phyloP scores from a whole-genome alignment of 345 rosid genomes.

The Salix koriyanagi region DNA sequence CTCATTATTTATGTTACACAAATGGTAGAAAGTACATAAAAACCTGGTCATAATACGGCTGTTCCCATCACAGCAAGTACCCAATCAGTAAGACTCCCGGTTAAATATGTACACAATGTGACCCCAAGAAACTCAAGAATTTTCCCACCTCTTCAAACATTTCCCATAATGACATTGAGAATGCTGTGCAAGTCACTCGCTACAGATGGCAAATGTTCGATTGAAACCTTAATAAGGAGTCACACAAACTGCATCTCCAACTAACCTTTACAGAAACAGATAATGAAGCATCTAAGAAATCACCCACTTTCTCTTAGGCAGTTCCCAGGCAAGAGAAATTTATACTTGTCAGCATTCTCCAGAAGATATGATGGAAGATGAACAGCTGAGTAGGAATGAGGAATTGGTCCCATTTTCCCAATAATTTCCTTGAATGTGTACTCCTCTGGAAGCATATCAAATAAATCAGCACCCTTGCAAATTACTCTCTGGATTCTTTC shows the following conservation, averaged over 20 bases:
- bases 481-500: slow-evolving; percentile 62
- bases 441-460: slow-evolving; percentile 78
- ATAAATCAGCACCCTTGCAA: slow-evolving; percentile 61
- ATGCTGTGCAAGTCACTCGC: slow-evolving; percentile 18
- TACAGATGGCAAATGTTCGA: slow-evolving; percentile 16
- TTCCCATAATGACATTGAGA: slow-evolving; percentile 4
- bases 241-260: slow-evolving; percentile 16
- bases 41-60: slow-evolving; percentile 15
- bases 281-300: slow-evolving; percentile 1
- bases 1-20: slow-evolving; percentile 18
- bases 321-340: slow-evolving; percentile 58
- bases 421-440: slow-evolving; percentile 67
- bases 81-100: slow-evolving; percentile 11
- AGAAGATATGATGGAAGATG: slow-evolving; percentile 58
- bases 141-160: slow-evolving; percentile 20
- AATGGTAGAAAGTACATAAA: slow-evolving; percentile 10
- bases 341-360: slow-evolving; percentile 54
- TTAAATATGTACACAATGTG: slow-evolving; percentile 34
- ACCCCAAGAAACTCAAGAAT: slow-evolving; percentile 28
- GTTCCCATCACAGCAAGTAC: slow-evolving; percentile 12
- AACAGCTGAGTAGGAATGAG: slow-evolving; percentile 67
- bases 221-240: slow-evolving; percentile 20
- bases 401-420: slow-evolving; percentile 73
- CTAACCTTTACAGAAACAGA: slow-evolving; percentile 17
- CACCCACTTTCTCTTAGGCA: slow-evolving; percentile 56